phyloP scores from a whole-genome alignment of 805 yeast genomes.

The Komagataella phaffii region DNA sequence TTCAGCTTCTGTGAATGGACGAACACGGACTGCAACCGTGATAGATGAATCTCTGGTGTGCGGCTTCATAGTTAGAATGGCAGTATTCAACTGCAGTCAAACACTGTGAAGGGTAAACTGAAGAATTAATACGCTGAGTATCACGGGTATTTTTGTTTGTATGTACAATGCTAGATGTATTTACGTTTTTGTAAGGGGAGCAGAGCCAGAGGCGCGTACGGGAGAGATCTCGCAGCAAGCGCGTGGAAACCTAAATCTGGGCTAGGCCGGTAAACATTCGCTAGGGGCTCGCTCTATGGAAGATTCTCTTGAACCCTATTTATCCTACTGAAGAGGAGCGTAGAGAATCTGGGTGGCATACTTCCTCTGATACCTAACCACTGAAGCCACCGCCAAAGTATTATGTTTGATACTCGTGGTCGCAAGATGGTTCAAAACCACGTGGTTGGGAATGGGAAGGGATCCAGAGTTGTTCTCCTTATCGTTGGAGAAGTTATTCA shows the following conservation, averaged over 20 bases:
- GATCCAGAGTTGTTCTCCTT: slow-evolving; percentile 80
- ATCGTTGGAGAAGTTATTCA: slow-evolving; percentile 58
- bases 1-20: slow-evolving; percentile 67
- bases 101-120: neutral
- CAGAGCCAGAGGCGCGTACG: neutral
- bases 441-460: slow-evolving; percentile 88
- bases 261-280: neutral
- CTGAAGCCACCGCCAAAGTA: slow-evolving; percentile 86
- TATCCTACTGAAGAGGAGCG: slow-evolving; percentile 55
- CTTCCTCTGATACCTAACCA: slow-evolving; percentile 76
- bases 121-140: neutral
- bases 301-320: slow-evolving; percentile 2
- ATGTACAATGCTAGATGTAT: neutral
- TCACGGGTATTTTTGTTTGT: neutral
- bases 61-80: neutral
- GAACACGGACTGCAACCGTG: slow-evolving; percentile 65
- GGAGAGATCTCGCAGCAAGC: neutral
- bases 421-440: slow-evolving; percentile 87
- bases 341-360: slow-evolving; percentile 86
- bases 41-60: slow-evolving; percentile 40
- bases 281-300: neutral
- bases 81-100: neutral
- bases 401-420: slow-evolving; percentile 90
- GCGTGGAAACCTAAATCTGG: neutral
- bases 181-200: neutral